A percentile compares a stretch with the other conserved stretches of the same genome.
Evolutionary conservation across 768 basidiomycete species (phyloP).

Genomic region (Termitomyces sp.): DNA sequence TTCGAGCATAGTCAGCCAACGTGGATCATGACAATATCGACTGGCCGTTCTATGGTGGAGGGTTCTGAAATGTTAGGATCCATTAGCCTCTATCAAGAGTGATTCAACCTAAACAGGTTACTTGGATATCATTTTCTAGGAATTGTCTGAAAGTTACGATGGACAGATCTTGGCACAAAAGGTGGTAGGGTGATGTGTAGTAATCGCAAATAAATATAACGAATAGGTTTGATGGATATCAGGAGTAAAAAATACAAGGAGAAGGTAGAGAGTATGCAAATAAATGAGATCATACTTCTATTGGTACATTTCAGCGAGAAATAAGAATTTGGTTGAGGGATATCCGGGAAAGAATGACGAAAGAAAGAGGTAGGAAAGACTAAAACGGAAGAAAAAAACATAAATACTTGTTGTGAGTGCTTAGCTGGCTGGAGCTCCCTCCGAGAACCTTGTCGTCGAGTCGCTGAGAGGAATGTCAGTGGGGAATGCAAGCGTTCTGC

Average conservation of each 20-base stretch:
- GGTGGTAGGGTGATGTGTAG: not conserved
- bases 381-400: too few relatives aligned
- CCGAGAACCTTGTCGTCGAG: not conserved
- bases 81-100: not conserved
- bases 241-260: not conserved
- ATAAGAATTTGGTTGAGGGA: not conserved
- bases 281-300: not conserved
- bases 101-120: not conserved
- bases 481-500: not conserved
- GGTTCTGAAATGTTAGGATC: not conserved
- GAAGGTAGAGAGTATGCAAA: not conserved
- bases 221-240: not conserved
- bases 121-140: too few relatives aligned
- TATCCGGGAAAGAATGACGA: not conserved
- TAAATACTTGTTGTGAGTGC: not conserved
- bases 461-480: not conserved
- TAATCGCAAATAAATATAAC: not conserved
- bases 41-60: not conserved
- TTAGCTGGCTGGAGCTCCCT: not conserved
- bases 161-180: not conserved
- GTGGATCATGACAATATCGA: too few relatives aligned
- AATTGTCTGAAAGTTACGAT: too few relatives aligned
- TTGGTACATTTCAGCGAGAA: not conserved
- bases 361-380: not conserved
- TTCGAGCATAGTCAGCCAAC: too few relatives aligned